phyloP scores from a whole-genome alignment of 192 early-diverging fungal species.

The Coemansia biformis region DNA sequence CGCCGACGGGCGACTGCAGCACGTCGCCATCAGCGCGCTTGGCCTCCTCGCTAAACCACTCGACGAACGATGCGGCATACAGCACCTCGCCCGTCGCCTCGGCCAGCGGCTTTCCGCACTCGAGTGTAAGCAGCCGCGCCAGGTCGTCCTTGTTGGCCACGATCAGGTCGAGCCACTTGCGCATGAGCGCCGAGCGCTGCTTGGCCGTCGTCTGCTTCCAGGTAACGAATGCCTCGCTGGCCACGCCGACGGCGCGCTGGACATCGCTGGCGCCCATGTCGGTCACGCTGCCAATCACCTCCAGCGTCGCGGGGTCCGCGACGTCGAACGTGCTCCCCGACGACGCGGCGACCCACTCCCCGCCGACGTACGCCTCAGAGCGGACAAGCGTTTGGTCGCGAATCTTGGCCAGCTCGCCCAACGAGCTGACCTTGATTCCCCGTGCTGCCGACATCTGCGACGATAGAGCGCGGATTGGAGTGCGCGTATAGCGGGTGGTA shows the following conservation, averaged over 20 bases:
- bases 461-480: neutral
- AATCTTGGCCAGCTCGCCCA: constrained; percentile 50
- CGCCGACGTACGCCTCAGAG: constrained; percentile 54
- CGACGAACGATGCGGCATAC: constrained; percentile 65
- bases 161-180: constrained; percentile 62
- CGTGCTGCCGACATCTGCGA: constrained; percentile 4
- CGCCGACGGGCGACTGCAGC: constrained; percentile 56
- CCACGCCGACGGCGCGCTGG: constrained; percentile 54
- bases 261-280: constrained; percentile 63
- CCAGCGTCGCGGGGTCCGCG: constrained; percentile 58
- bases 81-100: constrained; percentile 58
- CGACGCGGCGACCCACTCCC: constrained; percentile 52
- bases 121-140: constrained; percentile 74
- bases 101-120: constrained; percentile 68
- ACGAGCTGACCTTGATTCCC: constrained; percentile 8
- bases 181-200: constrained; percentile 56
- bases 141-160: constrained; percentile 66
- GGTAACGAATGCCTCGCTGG: constrained; percentile 51
- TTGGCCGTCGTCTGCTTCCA: constrained; percentile 65
- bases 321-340: constrained; percentile 53
- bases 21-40: constrained; percentile 71
- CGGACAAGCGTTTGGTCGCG: constrained; percentile 57
- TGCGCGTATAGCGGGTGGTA: neutral
- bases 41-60: constrained; percentile 86
- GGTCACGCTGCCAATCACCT: constrained; percentile 58